Evolutionary conservation across 805 yeast genomes (phyloP).

Genomic region (Candida succiphila): DNA sequence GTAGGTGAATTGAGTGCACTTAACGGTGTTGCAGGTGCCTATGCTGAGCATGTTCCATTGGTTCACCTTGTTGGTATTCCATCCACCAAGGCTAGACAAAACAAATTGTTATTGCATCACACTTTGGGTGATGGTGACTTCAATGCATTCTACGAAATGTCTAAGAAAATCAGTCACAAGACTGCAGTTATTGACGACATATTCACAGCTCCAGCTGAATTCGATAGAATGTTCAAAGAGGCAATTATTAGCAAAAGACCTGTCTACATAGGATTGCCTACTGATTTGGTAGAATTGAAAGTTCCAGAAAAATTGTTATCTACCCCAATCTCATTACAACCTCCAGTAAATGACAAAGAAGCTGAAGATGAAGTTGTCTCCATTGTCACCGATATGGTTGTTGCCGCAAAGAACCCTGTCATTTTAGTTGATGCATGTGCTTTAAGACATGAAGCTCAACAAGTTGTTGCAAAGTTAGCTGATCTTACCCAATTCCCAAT

Average conservation of each 20-base stretch:
- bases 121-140: slow-evolving; percentile 75
- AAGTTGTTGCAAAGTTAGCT: slow-evolving; percentile 50
- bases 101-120: slow-evolving; percentile 62
- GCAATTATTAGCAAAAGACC: slow-evolving; percentile 67
- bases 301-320: slow-evolving; percentile 46
- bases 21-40: slow-evolving; percentile 76
- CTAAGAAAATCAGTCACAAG: slow-evolving; percentile 55
- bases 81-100: slow-evolving; percentile 57
- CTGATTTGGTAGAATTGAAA: slow-evolving; percentile 56
- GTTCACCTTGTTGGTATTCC: slow-evolving; percentile 78
- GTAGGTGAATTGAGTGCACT: slow-evolving; percentile 74
- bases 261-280: slow-evolving; percentile 67
- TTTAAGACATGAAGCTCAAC: slow-evolving; percentile 54
- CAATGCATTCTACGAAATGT: slow-evolving; percentile 66
- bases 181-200: slow-evolving; percentile 54
- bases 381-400: slow-evolving; percentile 37
- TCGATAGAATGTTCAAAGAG: slow-evolving; percentile 60
- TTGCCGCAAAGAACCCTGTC: slow-evolving; percentile 51
- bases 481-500: slow-evolving; percentile 65
- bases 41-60: slow-evolving; percentile 76
- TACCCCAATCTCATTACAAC: slow-evolving; percentile 50
- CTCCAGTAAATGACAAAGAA: slow-evolving; percentile 44
- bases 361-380: slow-evolving; percentile 50
- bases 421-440: slow-evolving; percentile 78
- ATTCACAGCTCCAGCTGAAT: slow-evolving; percentile 52